Percentiles rank a stretch among this genome's conserved stretches.
phyloP scores from a whole-genome alignment of 2,329 filamentous ascomycete species.

The Colletotrichum higginsianum region DNA sequence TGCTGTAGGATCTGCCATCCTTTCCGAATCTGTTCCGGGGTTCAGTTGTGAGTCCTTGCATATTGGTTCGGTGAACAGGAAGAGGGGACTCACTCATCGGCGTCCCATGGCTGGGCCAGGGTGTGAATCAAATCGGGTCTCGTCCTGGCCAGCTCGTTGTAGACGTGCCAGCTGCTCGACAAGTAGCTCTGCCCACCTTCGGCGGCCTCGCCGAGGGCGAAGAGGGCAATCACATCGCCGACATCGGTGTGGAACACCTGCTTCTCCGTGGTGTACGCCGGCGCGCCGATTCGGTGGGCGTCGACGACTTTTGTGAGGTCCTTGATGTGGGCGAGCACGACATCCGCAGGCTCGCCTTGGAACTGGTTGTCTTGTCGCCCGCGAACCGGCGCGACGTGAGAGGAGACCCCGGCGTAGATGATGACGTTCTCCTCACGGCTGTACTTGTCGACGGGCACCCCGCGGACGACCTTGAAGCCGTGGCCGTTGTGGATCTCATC shows the following conservation, averaged over 20 bases:
- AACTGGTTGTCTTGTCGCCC: slow-evolving; percentile 66
- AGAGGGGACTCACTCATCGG: slow-evolving; percentile 54
- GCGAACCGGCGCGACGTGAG: slow-evolving; percentile 69
- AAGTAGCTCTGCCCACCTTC: slow-evolving; percentile 71
- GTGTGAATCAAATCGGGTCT: slow-evolving; percentile 73
- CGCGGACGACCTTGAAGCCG: slow-evolving; percentile 74
- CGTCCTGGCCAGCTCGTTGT: slow-evolving; percentile 72
- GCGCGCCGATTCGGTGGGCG: slow-evolving; percentile 64
- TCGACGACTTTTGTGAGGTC: slow-evolving; percentile 63
- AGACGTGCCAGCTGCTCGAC: slow-evolving; percentile 71
- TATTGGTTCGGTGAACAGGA: slow-evolving; percentile 14
- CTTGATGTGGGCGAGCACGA: slow-evolving; percentile 73
- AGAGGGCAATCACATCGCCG: slow-evolving; percentile 72
- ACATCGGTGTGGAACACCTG: slow-evolving; percentile 75
- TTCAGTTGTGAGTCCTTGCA: neutral
- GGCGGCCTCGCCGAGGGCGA: slow-evolving; percentile 66
- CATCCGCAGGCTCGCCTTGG: slow-evolving; percentile 63
- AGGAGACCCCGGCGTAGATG: slow-evolving; percentile 72
- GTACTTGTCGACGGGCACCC: slow-evolving; percentile 67
- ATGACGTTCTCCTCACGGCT: slow-evolving; percentile 70
- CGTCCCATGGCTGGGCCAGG: slow-evolving; percentile 66
- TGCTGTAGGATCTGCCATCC: slow-evolving; percentile 59
- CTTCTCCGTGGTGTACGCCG: slow-evolving; percentile 73
- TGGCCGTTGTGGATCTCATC: slow-evolving; percentile 69
- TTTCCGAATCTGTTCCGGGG: slow-evolving; percentile 64